Base-by-base conservation (phyloP, 805 yeast species). In the Lachancea quebecensis region DNA sequence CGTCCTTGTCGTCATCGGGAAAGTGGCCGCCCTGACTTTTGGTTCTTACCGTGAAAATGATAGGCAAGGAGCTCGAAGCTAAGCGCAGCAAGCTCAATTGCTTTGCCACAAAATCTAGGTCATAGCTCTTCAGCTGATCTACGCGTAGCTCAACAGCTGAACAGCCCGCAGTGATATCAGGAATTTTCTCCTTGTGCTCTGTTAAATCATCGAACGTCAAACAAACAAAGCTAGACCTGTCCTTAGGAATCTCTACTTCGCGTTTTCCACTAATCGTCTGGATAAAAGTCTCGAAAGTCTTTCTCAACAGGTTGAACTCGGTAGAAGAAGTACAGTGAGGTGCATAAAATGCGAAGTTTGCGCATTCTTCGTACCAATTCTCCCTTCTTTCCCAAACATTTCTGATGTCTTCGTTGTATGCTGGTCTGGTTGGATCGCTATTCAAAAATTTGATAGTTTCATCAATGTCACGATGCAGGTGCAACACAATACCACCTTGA, bases 341-440 rank as follows among this genome's bases (percentile, higher is more conserved):
- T 2, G 95, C 81, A 69, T 74, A 87, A 68, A 84, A 87, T 56
- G 77, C 75, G 61, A 75, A 79, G 62, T 85, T 88, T 4, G 95
- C 82, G 55, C 91, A 85, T 45, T 82, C 86, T 30, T 74, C 71
- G 68, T 89, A 93, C 82, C 85, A 82, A 7, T 66, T 58, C 64
- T 85, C 83, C 65, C 99, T 79, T 60, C 89, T 79, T 32, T 69
- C 58, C 95, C 96, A 93, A 28, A 93, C 97, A 27, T 77, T 79
- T 52, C 73, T 72, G 55, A 89, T 81, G 57, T 89, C 96, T 54
- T 80, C 86, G 10, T 74, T 73, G 56, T 82, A 90, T 1, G 95
- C 85, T 12, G 99, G 99, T 60, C 99, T 77, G 0, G 89, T 73
- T 39, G 85, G 79, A 65, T 93, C 99, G 47, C 71, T 66, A 44